Base-by-base conservation (phyloP, 352 stramenopile species). In the Albugo candida region DNA sequence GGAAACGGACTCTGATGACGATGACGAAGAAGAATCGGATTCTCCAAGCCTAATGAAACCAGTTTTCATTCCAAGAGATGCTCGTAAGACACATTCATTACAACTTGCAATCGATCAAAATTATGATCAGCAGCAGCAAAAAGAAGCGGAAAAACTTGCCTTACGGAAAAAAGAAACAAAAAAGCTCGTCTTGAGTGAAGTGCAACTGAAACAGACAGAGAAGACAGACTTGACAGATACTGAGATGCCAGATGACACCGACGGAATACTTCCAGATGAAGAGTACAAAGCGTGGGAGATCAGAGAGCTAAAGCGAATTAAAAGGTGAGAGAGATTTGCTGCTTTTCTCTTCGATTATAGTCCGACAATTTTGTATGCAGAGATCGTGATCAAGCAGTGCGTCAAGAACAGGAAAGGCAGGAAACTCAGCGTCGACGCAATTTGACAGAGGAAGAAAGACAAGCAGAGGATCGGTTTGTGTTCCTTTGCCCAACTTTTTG, bases 371-470 rank as follows among this genome's bases (percentile, higher is more conserved):
- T n/a, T n/a, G n/a, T n/a, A n/a, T n/a, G 37, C 27, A 89, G 77
- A 47, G 83, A 96, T 20, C 80, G 70, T 4, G 81, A 95, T 51
- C 62, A 65, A 18, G 77, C 80, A 27, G 69, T 93, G 54, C 55
- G 83, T 49, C 61, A 61, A 14, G 66, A 79, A 34, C 70, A 78
- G 19, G 89, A 98, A 54, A 68, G 69, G 11, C 61, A 76, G 36
- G 94, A 98, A 57, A 87, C 86, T 11, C 45, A 74, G 41, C 74
- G 81, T 8, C 63, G 83, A 35, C 76, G 83, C n/a, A 87, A 89
- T 37, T 72, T 99, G 73, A 98, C 94, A 24, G 89, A 97, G 49
- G 94, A 96, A 55, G 92, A 98, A 63, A 73, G 91, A 10, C 60
- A 78, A 11, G 59, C 75, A 18, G 92, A 99, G 59, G 93, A 98